phyloP scores from a whole-genome alignment of 768 basidiomycete species.

The Tephrocybe sp. region DNA sequence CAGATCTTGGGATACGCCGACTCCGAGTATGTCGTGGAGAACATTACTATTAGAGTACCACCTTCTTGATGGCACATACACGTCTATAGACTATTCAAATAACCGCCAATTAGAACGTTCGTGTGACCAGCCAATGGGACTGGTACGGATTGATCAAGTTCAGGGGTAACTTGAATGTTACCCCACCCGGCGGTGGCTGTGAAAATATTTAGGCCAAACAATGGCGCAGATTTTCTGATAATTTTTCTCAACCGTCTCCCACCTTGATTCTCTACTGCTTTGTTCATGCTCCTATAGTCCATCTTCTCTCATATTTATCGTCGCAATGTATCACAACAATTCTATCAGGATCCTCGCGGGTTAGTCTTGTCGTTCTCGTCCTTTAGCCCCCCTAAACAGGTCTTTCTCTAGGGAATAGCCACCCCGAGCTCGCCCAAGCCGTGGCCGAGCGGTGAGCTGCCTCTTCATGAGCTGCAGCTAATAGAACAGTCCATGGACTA shows the following conservation, averaged over 20 bases:
- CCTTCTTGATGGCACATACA: slow-evolving; percentile 28
- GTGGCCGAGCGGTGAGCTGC: slow-evolving; percentile 96
- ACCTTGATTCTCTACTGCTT: slow-evolving; percentile 29
- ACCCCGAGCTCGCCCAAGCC: slow-evolving; percentile 93
- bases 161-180: neutral
- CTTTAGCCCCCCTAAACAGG: slow-evolving; percentile 13
- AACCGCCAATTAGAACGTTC: slow-evolving; percentile 12
- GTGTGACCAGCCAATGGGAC: slow-evolving; percentile 18
- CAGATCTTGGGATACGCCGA: slow-evolving; percentile 90
- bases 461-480: slow-evolving; percentile 39
- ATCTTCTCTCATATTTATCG: slow-evolving; percentile 19
- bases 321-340: slow-evolving; percentile 76
- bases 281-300: slow-evolving; percentile 36
- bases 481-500: slow-evolving; percentile 43
- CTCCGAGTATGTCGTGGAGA: slow-evolving; percentile 96
- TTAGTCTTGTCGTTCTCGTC: slow-evolving; percentile 28
- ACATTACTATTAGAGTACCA: slow-evolving; percentile 75
- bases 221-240: slow-evolving; percentile 26
- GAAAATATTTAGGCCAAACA: slow-evolving; percentile 40
- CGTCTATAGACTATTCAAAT: neutral
- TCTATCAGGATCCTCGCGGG: slow-evolving; percentile 75
- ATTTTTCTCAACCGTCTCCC: slow-evolving; percentile 23
- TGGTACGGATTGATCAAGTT: slow-evolving; percentile 2
- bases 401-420: slow-evolving; percentile 80
- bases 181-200: slow-evolving; percentile 38